A percentile compares a stretch with the other conserved stretches of the same genome.
These are phyloP conservation scores for Sporothrix variecibatus DNA, from an alignment of 2,329 filamentous ascomycete genomes.

Conservation along the genomic window DNA sequence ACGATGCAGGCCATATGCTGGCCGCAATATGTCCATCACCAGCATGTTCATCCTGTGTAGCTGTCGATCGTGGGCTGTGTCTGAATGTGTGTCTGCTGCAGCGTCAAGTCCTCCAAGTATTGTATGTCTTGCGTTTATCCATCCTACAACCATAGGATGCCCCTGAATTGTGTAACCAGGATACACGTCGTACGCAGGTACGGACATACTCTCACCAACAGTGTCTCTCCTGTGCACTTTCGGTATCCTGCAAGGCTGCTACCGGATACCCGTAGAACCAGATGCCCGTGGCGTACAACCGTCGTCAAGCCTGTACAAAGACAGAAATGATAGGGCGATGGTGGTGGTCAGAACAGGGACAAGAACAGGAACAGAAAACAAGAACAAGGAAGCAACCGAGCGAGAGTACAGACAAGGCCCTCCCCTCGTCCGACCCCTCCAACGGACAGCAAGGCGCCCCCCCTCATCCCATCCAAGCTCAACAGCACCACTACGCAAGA, in stretches of 20 bases:
- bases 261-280: neutral
- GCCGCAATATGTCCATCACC: neutral
- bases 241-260: neutral
- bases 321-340: neutral
- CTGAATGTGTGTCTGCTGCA: neutral
- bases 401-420: neutral
- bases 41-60: neutral
- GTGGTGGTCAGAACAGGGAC: neutral
- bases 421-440: neutral
- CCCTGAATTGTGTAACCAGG: slow-evolving; percentile 4
- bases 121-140: neutral
- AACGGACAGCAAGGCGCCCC: neutral
- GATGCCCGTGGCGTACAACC: slow-evolving; percentile 5
- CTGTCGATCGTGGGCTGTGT: neutral
- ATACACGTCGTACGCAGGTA: neutral
- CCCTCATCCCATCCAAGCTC: neutral
- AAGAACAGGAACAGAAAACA: neutral
- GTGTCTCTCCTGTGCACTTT: neutral
- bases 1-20: neutral
- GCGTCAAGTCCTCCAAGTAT: neutral
- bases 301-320: neutral
- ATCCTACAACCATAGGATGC: neutral
- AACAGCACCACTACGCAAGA: neutral
- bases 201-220: neutral
- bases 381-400: neutral